Evolutionary conservation across 257 asterid species (phyloP), one percentile per base, ranked within the genome.

Genomic region (Rhazya stricta): DNA sequence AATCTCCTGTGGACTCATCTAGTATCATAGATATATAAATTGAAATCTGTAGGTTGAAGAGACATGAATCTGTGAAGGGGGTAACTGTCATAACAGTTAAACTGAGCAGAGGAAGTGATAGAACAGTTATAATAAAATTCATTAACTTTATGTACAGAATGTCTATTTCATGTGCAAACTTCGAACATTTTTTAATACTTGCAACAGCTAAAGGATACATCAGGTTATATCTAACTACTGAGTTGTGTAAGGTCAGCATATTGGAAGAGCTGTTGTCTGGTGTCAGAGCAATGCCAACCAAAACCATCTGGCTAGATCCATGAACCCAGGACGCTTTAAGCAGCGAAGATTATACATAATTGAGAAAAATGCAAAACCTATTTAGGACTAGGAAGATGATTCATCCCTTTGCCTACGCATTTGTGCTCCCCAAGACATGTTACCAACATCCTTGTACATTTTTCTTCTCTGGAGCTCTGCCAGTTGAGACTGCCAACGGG

Each of bases 371-470:
- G 43, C 37, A 29, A 69, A 25, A 58, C 46, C 66, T 25, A 34
- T 32, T 36, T 50, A 66, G 77, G 32, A 23, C 76, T 70, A 79
- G 8, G 80, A 75, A 34, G 86, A 84, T 2, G 75, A 10, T 72
- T 83, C 84, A 18, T 80, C 76, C 72, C 88, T 88, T 84, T 83
- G 89, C 83, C 82, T 76, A 32, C 96, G 93, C 82, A 93, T 81
- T 73, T 86, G 81, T 12, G 93, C 97, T 0, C 86, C 97, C 97
- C 98, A 93, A 1, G 98, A 93, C 85, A 77, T 87, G 63, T 72
- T 86, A 4, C 56, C 74, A 1, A 80, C 57, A 50, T 87, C 87
- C 82, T 85, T 91, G 19, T 81, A 53, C 83, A 18, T 42, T 61
- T 94, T 87, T 84, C 92, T 86, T 78, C 81, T 82, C 81, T 88